phyloP scores from a whole-genome alignment of 306 rosid genomes.

The Coriaria nepalensis region DNA sequence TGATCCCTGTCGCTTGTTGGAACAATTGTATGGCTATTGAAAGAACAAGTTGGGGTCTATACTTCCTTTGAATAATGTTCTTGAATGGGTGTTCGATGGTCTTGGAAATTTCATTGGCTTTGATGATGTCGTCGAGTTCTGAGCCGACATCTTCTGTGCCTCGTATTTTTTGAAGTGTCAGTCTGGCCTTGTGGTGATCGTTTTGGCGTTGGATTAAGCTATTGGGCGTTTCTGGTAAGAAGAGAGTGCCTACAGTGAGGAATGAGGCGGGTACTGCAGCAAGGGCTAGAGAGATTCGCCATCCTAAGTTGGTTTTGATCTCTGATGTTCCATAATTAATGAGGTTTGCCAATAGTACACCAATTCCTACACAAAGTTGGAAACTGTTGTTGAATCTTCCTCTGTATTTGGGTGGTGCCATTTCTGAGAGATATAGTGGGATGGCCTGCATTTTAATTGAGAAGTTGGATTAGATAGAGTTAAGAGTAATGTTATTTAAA shows the following conservation, averaged over 20 bases:
- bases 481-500: too few species aligned
- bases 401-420: slow-evolving; percentile 57
- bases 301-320: slow-evolving; percentile 52
- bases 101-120: slow-evolving; percentile 24
- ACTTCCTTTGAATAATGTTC: slow-evolving; percentile 18
- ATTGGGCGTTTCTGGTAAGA: slow-evolving; percentile 80
- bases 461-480: too few species aligned
- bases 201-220: slow-evolving; percentile 45
- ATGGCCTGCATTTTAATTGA: slow-evolving; percentile 32
- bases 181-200: slow-evolving; percentile 34
- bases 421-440: slow-evolving; percentile 68
- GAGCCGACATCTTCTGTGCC: slow-evolving; percentile 28
- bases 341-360: slow-evolving; percentile 42
- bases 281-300: slow-evolving; percentile 65
- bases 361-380: slow-evolving; percentile 61
- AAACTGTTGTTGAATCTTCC: slow-evolving; percentile 75
- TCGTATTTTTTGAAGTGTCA: slow-evolving; percentile 35
- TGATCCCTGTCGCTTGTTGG: slow-evolving; percentile 44
- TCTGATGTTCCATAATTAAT: slow-evolving; percentile 59
- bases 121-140: slow-evolving; percentile 28
- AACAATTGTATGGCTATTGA: slow-evolving; percentile 40
- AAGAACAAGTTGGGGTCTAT: slow-evolving; percentile 42
- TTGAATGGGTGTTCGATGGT: slow-evolving; percentile 13
- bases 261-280: slow-evolving; percentile 58
- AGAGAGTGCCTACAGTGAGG: slow-evolving; percentile 53